Percentiles rank a stretch among this genome's conserved stretches.
These are phyloP conservation scores for Cutaneotrichosporon arboriforme DNA, from an alignment of 1,284 basidiomycete species.

Conservation along the genomic window DNA sequence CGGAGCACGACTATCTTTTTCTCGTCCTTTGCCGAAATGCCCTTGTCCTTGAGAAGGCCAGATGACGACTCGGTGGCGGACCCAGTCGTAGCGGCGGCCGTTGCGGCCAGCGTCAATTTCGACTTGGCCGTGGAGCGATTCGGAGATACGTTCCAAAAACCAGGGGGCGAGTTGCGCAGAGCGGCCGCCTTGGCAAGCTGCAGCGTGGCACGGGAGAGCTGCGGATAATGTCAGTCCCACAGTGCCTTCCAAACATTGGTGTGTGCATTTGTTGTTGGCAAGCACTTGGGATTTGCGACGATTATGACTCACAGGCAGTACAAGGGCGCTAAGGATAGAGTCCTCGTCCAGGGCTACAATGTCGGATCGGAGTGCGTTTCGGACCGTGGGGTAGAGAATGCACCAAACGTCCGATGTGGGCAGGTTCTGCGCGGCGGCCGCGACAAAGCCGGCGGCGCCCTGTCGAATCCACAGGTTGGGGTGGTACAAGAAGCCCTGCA, in stretches of 20 bases:
- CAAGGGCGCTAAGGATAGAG: constrained; percentile 66
- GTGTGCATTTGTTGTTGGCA: too few relatives aligned
- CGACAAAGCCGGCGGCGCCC: constrained; percentile 81
- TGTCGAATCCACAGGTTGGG: constrained; percentile 96
- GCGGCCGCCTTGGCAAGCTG: constrained; percentile 64
- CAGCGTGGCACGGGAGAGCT: constrained; percentile 74
- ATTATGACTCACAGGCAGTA: constrained; percentile 61
- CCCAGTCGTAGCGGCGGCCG: neutral
- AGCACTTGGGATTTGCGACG: neutral
- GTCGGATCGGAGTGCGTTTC: constrained; percentile 80
- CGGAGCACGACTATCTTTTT: constrained; percentile 59
- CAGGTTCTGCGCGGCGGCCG: constrained; percentile 71
- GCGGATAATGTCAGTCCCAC: neutral
- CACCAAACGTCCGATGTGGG: constrained; percentile 89
- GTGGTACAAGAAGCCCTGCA: constrained; percentile 85
- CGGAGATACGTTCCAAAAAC: constrained; percentile 60
- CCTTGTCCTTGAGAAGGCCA: constrained; percentile 48
- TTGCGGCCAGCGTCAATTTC: constrained; percentile 1
- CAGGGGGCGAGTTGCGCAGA: constrained; percentile 48
- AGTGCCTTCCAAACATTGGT: too few relatives aligned
- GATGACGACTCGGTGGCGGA: neutral
- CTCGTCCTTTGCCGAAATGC: constrained; percentile 42
- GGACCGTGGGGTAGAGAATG: constrained; percentile 83
- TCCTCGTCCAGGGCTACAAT: constrained; percentile 70
- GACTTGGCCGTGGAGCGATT: constrained; percentile 9